phyloP scores from a whole-genome alignment of 495 filamentous ascomycete species.

The Xylaria acuta region DNA sequence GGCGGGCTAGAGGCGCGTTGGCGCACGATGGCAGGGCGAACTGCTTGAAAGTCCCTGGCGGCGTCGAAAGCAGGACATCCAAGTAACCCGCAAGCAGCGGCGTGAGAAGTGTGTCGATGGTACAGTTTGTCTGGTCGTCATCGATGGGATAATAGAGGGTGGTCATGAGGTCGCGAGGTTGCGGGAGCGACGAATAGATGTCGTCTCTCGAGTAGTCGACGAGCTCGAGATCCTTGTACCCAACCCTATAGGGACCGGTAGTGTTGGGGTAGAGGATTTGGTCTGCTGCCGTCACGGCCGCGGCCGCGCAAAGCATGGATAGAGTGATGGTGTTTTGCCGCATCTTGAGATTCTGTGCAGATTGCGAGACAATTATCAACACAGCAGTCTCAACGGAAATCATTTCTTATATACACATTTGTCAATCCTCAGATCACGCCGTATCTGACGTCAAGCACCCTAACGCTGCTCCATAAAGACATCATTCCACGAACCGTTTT shows the following conservation, averaged over 20 bases:
- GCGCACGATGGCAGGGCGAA: constrained; percentile 26
- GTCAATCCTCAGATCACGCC: background rate
- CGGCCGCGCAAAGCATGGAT: constrained; percentile 9
- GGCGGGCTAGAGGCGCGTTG: constrained; percentile 18
- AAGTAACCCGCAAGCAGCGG: background rate
- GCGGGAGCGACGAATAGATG: constrained; percentile 33
- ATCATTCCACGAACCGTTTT: background rate
- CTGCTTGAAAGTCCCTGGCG: constrained; percentile 18
- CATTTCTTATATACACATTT: background rate
- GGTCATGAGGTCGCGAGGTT: constrained; percentile 40
- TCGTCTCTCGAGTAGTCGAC: constrained; percentile 39
- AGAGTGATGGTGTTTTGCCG: constrained; percentile 7
- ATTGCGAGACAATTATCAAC: background rate
- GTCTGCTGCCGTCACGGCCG: constrained; percentile 3
- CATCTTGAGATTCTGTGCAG: background rate
- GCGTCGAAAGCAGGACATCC: background rate
- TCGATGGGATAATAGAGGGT: constrained; percentile 43
- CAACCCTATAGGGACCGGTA: constrained; percentile 38
- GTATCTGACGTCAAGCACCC: background rate
- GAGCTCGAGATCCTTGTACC: constrained; percentile 33
- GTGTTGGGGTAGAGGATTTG: constrained; percentile 19
- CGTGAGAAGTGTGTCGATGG: constrained; percentile 21
- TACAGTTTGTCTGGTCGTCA: constrained; percentile 27
- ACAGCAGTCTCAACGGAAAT: background rate
- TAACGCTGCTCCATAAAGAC: background rate